Conservation (phyloP, 2,329 filamentous ascomycete genomes). For the Verticillium dahliae region DNA sequence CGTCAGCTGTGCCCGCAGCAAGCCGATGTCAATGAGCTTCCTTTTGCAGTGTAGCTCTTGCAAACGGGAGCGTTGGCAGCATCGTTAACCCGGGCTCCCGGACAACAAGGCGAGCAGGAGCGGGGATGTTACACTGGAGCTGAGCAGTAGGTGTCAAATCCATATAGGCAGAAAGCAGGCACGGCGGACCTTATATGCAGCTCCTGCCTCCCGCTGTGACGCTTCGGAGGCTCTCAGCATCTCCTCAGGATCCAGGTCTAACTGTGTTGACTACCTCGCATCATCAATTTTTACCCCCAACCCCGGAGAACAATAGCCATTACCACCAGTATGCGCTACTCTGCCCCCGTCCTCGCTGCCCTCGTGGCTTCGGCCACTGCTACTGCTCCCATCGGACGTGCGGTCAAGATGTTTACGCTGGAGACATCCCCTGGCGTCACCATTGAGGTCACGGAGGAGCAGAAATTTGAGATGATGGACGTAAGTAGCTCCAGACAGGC, state of each 20-base stretch:
- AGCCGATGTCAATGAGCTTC: background rate
- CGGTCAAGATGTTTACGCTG: slow-evolving; percentile 13
- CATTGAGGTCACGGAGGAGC: slow-evolving; percentile 16
- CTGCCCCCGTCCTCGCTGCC: slow-evolving; percentile 11
- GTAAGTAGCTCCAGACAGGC: slow-evolving; percentile 4
- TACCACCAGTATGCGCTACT: slow-evolving; percentile 13
- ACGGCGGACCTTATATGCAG: background rate
- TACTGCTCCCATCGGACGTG: slow-evolving; percentile 5
- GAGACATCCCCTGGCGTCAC: slow-evolving; percentile 14
- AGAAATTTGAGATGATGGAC: slow-evolving; percentile 17
- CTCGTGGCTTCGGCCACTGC: slow-evolving; percentile 11
- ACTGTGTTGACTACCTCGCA: background rate
- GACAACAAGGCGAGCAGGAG: background rate
- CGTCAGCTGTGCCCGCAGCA: background rate
- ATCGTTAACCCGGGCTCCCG: background rate
- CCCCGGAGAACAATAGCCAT: background rate
- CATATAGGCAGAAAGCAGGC: background rate
- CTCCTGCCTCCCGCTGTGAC: background rate
- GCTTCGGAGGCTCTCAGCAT: background rate
- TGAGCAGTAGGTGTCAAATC: background rate
- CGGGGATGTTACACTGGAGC: background rate
- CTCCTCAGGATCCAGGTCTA: background rate
- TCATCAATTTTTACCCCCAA: background rate
- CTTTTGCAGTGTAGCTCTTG: background rate
- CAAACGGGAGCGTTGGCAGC: background rate